Evolutionary conservation across 164 flowering plant genomes (phyloP).

Genomic region (Santalum album): DNA sequence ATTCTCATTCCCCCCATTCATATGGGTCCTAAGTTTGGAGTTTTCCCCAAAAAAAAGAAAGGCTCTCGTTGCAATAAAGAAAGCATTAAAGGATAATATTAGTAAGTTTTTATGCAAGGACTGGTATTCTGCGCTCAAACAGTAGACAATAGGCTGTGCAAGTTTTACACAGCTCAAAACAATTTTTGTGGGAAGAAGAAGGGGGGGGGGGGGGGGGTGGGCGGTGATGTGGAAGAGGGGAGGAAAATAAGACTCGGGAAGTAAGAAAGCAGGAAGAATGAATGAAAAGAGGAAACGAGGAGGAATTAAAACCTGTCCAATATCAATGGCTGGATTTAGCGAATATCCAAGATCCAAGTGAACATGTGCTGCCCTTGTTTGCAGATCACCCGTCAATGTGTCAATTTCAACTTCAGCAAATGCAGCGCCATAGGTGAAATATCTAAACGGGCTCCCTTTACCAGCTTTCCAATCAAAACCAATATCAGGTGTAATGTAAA

Average conservation of each 20-base stretch:
- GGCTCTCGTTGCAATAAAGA: no score
- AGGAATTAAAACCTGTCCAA: slow-evolving; percentile 71
- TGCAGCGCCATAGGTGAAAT: slow-evolving; percentile 95
- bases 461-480: slow-evolving; percentile 81
- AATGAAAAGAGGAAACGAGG: neutral
- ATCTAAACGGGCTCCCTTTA: slow-evolving; percentile 74
- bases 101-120: no score
- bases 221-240: no score
- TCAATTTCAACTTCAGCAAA: slow-evolving; percentile 96
- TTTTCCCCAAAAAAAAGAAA: no score
- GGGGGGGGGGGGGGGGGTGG: no score
- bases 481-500: slow-evolving; percentile 75
- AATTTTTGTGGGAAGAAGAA: no score
- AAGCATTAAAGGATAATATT: no score
- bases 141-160: neutral
- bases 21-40: no score
- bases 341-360: slow-evolving; percentile 89
- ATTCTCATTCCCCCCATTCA: no score
- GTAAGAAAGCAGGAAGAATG: no score
- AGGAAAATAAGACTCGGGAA: no score
- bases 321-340: slow-evolving; percentile 90
- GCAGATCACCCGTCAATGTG: slow-evolving; percentile 92
- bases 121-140: no score
- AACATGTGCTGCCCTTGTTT: slow-evolving; percentile 67
- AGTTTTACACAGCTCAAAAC: neutral